These are phyloP conservation scores for Turnera subulata DNA, from an alignment of 345 rosid genomes.

Conservation along the genomic window DNA sequence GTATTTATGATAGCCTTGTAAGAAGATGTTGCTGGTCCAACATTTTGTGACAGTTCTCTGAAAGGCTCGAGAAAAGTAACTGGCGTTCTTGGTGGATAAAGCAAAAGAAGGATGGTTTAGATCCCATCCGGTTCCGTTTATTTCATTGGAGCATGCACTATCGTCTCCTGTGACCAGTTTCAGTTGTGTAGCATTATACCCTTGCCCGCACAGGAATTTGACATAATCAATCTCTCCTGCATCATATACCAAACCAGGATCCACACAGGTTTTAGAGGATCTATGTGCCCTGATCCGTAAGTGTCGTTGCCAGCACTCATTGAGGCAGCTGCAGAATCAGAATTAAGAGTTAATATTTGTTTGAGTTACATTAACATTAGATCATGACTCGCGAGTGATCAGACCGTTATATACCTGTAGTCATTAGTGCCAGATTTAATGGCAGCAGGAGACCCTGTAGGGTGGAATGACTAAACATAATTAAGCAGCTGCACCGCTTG, in stretches of 20 bases:
- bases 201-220: conserved; percentile 42
- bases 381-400: too few relatives aligned
- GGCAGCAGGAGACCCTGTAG: conserved; percentile 39
- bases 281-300: conserved; percentile 42
- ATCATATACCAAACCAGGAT: conserved; percentile 44
- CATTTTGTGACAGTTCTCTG: conserved; percentile 39
- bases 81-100: background rate
- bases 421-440: conserved; percentile 43
- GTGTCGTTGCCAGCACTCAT: conserved; percentile 12
- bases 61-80: conserved; percentile 11
- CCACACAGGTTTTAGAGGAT: conserved; percentile 19
- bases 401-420: conserved; percentile 28
- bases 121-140: conserved; percentile 28
- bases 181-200: conserved; percentile 15
- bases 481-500: conserved; percentile 28
- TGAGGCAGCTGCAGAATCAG: conserved; percentile 11
- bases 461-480: conserved; percentile 31
- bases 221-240: conserved; percentile 35
- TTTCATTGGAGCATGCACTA: conserved; percentile 22
- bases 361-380: too few relatives aligned
- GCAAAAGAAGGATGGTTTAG: conserved; percentile 43
- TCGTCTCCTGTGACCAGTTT: conserved; percentile 22
- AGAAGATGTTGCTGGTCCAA: conserved; percentile 23
- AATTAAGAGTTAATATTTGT: too few relatives aligned
- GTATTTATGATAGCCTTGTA: conserved; percentile 22